Conservation (phyloP, 1,284 basidiomycete genomes). For the Trichosporon ovoides region DNA sequence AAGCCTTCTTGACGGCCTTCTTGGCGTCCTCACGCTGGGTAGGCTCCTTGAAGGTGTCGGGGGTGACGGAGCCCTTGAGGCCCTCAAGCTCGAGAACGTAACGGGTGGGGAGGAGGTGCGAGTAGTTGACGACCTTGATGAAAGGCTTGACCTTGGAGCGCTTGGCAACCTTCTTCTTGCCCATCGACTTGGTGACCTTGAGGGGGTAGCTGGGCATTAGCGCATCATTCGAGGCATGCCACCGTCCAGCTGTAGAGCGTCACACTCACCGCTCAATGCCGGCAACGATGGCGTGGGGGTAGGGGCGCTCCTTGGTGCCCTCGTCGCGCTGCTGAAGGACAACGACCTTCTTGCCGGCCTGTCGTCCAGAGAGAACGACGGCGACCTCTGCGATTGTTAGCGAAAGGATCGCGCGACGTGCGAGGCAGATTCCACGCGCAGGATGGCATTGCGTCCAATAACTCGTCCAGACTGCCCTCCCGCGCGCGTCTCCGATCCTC, state of each 20-base stretch:
- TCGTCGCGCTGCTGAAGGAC: slow-evolving; percentile 88
- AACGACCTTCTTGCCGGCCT: slow-evolving; percentile 97
- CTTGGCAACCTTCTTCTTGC: slow-evolving; percentile 82
- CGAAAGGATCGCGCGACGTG: neutral
- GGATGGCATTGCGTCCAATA: neutral
- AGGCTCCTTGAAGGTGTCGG: slow-evolving; percentile 92
- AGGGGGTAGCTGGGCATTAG: slow-evolving; percentile 66
- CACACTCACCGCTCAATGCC: slow-evolving; percentile 67
- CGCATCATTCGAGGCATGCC: neutral
- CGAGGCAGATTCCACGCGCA: neutral
- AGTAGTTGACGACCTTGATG: slow-evolving; percentile 98
- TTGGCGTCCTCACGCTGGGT: slow-evolving; percentile 86
- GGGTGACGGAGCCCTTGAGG: slow-evolving; percentile 73
- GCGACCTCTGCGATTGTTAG: slow-evolving; percentile 78
- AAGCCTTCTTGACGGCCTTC: slow-evolving; percentile 89
- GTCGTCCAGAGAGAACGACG: slow-evolving; percentile 92
- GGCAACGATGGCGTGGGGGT: slow-evolving; percentile 93
- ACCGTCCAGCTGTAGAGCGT: no score
- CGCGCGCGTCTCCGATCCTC: neutral
- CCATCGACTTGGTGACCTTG: slow-evolving; percentile 94
- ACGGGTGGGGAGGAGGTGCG: slow-evolving; percentile 94
- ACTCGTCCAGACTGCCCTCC: neutral
- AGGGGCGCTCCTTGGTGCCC: slow-evolving; percentile 80
- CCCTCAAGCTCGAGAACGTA: slow-evolving; percentile 91
- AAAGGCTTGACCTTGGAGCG: slow-evolving; percentile 96